A percentile compares a stretch with the other conserved stretches of the same genome.
Evolutionary conservation across 129 eudicot genomes (phyloP).

Genomic region (Flaveria sonorensis): DNA sequence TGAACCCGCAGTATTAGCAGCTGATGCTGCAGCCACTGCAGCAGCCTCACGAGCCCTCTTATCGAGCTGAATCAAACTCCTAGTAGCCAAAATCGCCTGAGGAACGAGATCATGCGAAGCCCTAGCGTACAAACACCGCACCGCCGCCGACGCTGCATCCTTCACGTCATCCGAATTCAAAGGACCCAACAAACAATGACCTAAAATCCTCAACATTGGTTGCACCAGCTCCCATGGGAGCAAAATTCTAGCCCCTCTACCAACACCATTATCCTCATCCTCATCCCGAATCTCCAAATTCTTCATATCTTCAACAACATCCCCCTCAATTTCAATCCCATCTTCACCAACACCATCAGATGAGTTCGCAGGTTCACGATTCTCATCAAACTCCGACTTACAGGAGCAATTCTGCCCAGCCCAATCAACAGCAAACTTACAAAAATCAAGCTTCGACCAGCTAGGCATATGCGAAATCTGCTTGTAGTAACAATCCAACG

Average conservation of each 20-base stretch:
- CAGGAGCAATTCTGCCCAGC: slow-evolving; percentile 84
- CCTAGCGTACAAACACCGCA: slow-evolving; percentile 75
- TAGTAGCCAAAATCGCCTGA: slow-evolving; percentile 81
- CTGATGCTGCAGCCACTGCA: slow-evolving; percentile 41
- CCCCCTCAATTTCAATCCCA: slow-evolving; percentile 37
- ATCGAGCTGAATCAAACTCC: slow-evolving; percentile 85
- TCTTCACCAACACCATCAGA: slow-evolving; percentile 32
- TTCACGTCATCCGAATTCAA: slow-evolving; percentile 66
- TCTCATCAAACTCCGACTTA: slow-evolving; percentile 55
- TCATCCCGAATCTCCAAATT: slow-evolving; percentile 37
- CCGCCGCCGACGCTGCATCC: slow-evolving; percentile 75
- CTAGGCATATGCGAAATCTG: slow-evolving; percentile 92
- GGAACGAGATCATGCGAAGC: slow-evolving; percentile 89
- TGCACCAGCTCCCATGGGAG: slow-evolving; percentile 81
- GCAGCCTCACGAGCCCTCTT: slow-evolving; percentile 67
- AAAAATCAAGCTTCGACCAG: slow-evolving; percentile 84
- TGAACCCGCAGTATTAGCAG: slow-evolving; percentile 45
- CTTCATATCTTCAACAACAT: slow-evolving; percentile 44
- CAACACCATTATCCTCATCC: slow-evolving; percentile 18
- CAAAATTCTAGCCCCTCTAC: slow-evolving; percentile 54
- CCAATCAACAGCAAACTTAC: slow-evolving; percentile 60
- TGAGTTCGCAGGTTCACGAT: slow-evolving; percentile 12
- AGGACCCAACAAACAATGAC: slow-evolving; percentile 86
- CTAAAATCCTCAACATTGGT: slow-evolving; percentile 72
- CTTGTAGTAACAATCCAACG: slow-evolving; percentile 73